These are phyloP conservation scores for Penicillium concentricum DNA, from an alignment of 2,329 filamentous ascomycete species.

Conservation along the genomic window DNA sequence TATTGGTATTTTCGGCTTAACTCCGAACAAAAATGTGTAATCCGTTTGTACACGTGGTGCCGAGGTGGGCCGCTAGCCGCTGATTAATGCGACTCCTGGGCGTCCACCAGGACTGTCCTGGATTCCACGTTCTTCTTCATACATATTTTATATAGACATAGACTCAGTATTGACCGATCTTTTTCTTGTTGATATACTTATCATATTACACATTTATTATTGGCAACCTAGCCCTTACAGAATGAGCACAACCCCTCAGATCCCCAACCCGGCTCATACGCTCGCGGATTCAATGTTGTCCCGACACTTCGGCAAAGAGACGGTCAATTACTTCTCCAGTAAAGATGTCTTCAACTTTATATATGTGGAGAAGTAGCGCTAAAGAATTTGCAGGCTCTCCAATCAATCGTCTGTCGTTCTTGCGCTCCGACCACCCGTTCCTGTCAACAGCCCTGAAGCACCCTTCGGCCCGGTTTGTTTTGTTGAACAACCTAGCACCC, in stretches of 20 bases:
- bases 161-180: background rate
- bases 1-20: constrained; percentile 2
- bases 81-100: constrained; percentile 18
- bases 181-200: background rate
- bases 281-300: constrained; percentile 57
- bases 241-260: constrained; percentile 35
- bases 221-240: constrained; percentile 8
- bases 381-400: constrained; percentile 42
- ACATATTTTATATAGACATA: background rate
- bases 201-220: background rate
- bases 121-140: background rate
- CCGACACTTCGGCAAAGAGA: constrained; percentile 51
- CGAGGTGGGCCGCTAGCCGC: constrained; percentile 5
- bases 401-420: constrained; percentile 51
- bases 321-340: constrained; percentile 54
- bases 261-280: constrained; percentile 59
- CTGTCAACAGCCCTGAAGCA: constrained; percentile 50
- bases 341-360: constrained; percentile 11
- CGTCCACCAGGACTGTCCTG: background rate
- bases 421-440: constrained; percentile 49
- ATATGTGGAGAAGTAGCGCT: background rate
- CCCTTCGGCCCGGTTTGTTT: constrained; percentile 61
- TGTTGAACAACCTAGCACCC: constrained; percentile 76
- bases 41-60: background rate
- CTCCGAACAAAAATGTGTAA: constrained; percentile 15